Percentiles rank a stretch among this genome's conserved stretches.
Evolutionary conservation across 1,139 yeast species (phyloP).

Genomic region (Meyerozyma smithsonii): DNA sequence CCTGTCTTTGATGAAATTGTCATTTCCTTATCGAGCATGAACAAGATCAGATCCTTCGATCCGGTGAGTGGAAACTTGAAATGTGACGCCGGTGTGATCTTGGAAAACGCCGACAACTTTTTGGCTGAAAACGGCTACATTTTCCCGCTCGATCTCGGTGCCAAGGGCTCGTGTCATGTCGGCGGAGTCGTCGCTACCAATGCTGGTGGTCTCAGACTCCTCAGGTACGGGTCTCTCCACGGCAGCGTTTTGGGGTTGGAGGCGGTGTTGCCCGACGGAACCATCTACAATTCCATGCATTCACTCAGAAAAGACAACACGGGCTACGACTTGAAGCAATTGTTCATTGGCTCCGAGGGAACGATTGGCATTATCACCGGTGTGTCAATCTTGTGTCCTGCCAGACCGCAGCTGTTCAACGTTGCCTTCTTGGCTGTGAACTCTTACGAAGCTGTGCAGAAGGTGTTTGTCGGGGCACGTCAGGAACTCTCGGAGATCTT

Average conservation of each 20-base stretch:
- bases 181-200: constrained; percentile 96
- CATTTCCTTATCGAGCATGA: constrained; percentile 63
- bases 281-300: constrained; percentile 72
- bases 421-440: constrained; percentile 86
- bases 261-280: constrained; percentile 88
- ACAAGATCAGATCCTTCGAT: constrained; percentile 79
- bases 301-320: constrained; percentile 90
- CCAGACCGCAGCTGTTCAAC: constrained; percentile 83
- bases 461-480: constrained; percentile 77
- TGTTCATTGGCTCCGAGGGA: constrained; percentile 92
- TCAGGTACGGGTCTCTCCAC: constrained; percentile 89
- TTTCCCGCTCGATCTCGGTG: constrained; percentile 93
- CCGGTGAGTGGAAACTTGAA: constrained; percentile 78
- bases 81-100: constrained; percentile 85
- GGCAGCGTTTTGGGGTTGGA: constrained; percentile 90
- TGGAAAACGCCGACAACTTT: constrained; percentile 80
- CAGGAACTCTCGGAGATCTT: constrained; percentile 77
- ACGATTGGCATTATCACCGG: constrained; percentile 89
- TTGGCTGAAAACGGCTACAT: constrained; percentile 79
- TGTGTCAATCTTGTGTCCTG: constrained; percentile 82
- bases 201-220: constrained; percentile 89
- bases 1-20: constrained; percentile 92
- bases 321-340: constrained; percentile 87
- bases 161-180: constrained; percentile 94
- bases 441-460: constrained; percentile 75